These are phyloP conservation scores for Cystobasidium sp. DNA, from an alignment of 1,284 basidiomycete species.

Conservation along the genomic window DNA sequence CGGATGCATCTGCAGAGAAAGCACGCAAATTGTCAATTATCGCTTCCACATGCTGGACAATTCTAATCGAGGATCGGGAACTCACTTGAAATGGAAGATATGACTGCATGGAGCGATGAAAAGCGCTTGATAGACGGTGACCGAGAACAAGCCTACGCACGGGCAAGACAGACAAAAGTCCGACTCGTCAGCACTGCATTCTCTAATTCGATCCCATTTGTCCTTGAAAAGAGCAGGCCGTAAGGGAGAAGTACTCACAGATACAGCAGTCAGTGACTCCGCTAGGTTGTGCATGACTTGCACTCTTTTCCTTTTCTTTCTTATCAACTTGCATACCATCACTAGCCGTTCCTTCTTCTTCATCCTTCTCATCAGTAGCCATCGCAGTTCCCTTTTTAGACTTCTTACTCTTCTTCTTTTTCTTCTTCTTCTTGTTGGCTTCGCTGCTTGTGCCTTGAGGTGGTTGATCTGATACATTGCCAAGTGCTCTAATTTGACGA, in stretches of 20 bases:
- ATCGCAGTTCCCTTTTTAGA: neutral
- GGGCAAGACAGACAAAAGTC: neutral
- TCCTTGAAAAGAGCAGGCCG: neutral
- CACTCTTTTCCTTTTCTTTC: slow-evolving; percentile 29
- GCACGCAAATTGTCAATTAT: neutral
- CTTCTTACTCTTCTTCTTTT: slow-evolving; percentile 29
- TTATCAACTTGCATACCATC: slow-evolving; percentile 53
- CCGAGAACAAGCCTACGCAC: slow-evolving; percentile 76
- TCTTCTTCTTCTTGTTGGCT: slow-evolving; percentile 14
- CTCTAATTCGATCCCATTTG: neutral
- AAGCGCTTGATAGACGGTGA: slow-evolving; percentile 91
- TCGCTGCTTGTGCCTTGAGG: neutral
- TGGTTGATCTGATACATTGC: slow-evolving; percentile 53
- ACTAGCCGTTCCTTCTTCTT: slow-evolving; percentile 52
- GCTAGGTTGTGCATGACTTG: slow-evolving; percentile 45
- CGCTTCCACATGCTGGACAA: neutral
- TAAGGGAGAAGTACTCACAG: slow-evolving; percentile 63
- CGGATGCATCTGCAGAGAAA: slow-evolving; percentile 91
- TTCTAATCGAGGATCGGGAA: slow-evolving; percentile 27
- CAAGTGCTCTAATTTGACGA: slow-evolving; percentile 76
- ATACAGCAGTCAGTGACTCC: slow-evolving; percentile 88
- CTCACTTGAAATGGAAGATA: slow-evolving; percentile 76
- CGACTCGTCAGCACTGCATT: neutral
- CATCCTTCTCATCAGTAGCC: neutral
- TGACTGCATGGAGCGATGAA: slow-evolving; percentile 83